Base-by-base conservation (phyloP, 1,284 basidiomycete genomes). In the Ganoderma leucocontextum region DNA sequence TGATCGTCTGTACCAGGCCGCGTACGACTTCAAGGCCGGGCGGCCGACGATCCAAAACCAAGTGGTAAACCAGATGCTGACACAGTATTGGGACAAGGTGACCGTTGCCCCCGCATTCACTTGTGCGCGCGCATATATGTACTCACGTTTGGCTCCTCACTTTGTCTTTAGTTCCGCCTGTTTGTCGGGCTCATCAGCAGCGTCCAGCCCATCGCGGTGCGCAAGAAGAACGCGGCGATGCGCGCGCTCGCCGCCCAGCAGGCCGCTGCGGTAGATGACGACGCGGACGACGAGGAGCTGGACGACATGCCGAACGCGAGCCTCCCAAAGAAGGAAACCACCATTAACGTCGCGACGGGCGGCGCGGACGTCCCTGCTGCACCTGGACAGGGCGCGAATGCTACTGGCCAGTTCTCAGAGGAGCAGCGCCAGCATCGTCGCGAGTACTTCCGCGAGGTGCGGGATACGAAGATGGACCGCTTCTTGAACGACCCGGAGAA, bases 31-130 rank as follows among this genome's bases (percentile, higher is more conserved):
- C 75, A 83, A 83, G 63, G 79, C 79, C 39, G 82, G 81, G 39
- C 80, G 90, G 17, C 76, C 82, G 86, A 86, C 89, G 1, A 74
- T 80, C 4, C 69, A 79, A 13, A 65, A 78, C 22, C 75, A 80
- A 58, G 82, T 84, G 4, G 74, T 91, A 25, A 79, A 76, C 63
- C 80, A 83, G 42, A 78, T 90, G 5, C 74, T 91, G 25, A 79
- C 76, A 62, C 80, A 83, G 42, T 79, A 90, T 17, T 93, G 89
- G 87, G 89, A 91, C 74, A 84, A 88, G 73, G 91, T 91, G 75
- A 19, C 19, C 13, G 17, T n/a, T 55, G 15, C 17, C 12, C 17
- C 49, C 25, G 38, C 47, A 25, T 25, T 13, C 22, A 10, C 4
- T 29, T 44, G 12, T 41, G n/a, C 19, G 17, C n/a, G 10, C 55